Percentiles rank a stretch among this genome's conserved stretches.
These are phyloP conservation scores for Euryodendron excelsum DNA, from an alignment of 148 eudicot genomes.

Conservation along the genomic window DNA sequence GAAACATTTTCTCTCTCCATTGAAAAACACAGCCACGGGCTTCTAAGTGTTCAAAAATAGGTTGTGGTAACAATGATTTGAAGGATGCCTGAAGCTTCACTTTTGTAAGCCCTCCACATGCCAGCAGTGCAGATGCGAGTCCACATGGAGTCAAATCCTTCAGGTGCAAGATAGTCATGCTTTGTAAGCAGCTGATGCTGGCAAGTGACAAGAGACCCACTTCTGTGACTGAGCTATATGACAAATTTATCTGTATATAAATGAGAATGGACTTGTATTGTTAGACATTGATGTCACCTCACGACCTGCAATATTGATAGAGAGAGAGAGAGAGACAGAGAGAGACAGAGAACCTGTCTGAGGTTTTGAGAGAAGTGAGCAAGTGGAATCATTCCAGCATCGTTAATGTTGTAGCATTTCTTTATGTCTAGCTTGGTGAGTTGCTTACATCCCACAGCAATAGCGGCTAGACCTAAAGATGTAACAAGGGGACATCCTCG, in stretches of 20 bases:
- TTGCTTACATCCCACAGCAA: slow-evolving; percentile 84
- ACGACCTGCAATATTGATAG: neutral
- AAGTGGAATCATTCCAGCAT: slow-evolving; percentile 80
- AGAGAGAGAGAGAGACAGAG: neutral
- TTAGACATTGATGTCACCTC: neutral
- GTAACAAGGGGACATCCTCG: slow-evolving; percentile 82
- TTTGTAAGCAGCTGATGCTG: slow-evolving; percentile 77
- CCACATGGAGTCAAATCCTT: slow-evolving; percentile 74
- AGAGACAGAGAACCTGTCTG: slow-evolving; percentile 52
- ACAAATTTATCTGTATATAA: slow-evolving; percentile 69
- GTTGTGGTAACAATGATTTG: slow-evolving; percentile 51
- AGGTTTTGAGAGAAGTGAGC: slow-evolving; percentile 86
- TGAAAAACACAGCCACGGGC: slow-evolving; percentile 77
- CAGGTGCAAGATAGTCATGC: slow-evolving; percentile 67
- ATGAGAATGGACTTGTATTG: neutral
- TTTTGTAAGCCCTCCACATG: slow-evolving; percentile 81
- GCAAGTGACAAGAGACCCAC: slow-evolving; percentile 77
- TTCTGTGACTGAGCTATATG: slow-evolving; percentile 75
- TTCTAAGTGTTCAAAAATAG: slow-evolving; percentile 62
- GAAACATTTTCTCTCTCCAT: slow-evolving; percentile 76
- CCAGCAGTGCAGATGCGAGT: slow-evolving; percentile 69
- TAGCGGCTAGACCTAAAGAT: slow-evolving; percentile 67
- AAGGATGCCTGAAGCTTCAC: slow-evolving; percentile 76
- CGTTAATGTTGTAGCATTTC: slow-evolving; percentile 75
- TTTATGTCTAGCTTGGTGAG: slow-evolving; percentile 80